Percentiles rank a stretch among this genome's conserved stretches.
Conservation (phyloP, 331 rosid species). For the Pyracantha coccinea region DNA sequence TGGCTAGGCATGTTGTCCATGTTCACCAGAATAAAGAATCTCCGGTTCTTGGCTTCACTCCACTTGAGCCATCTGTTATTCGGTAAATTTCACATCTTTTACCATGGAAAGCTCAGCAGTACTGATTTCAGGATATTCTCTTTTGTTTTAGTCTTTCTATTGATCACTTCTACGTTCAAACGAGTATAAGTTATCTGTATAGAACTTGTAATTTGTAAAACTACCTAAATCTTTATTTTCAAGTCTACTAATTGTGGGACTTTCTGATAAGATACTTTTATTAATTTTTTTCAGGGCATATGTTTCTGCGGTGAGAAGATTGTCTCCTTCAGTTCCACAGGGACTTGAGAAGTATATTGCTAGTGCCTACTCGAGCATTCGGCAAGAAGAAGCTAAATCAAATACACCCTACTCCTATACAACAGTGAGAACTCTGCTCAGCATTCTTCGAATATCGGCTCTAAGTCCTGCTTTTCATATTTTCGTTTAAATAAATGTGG, state of each 20-base stretch:
- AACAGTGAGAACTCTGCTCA: constrained; percentile 92
- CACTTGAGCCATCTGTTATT: constrained; percentile 92
- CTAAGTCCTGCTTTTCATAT: constrained; percentile 40
- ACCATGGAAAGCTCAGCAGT: neutral
- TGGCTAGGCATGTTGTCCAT: constrained; percentile 92
- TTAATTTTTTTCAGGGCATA: constrained; percentile 43
- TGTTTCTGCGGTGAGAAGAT: constrained; percentile 88
- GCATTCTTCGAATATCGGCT: constrained; percentile 92
- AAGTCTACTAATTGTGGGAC: neutral
- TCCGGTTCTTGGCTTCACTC: constrained; percentile 88
- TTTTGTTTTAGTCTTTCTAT: neutral
- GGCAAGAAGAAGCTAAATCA: constrained; percentile 95
- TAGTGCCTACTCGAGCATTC: constrained; percentile 75
- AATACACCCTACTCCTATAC: constrained; percentile 90
- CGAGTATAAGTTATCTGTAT: neutral
- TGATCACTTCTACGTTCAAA: neutral
- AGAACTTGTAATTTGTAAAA: neutral
- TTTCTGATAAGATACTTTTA: neutral
- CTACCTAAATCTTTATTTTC: neutral
- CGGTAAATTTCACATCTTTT: constrained; percentile 44
- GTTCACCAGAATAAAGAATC: constrained; percentile 93
- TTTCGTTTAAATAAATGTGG: neutral
- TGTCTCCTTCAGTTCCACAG: constrained; percentile 73
- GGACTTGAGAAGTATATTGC: constrained; percentile 94
- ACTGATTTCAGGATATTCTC: neutral